Evolutionary conservation across 1,139 yeast genomes (phyloP), one percentile per base, ranked within the genome.

Genomic region (Blastobotrys ciferrii): DNA sequence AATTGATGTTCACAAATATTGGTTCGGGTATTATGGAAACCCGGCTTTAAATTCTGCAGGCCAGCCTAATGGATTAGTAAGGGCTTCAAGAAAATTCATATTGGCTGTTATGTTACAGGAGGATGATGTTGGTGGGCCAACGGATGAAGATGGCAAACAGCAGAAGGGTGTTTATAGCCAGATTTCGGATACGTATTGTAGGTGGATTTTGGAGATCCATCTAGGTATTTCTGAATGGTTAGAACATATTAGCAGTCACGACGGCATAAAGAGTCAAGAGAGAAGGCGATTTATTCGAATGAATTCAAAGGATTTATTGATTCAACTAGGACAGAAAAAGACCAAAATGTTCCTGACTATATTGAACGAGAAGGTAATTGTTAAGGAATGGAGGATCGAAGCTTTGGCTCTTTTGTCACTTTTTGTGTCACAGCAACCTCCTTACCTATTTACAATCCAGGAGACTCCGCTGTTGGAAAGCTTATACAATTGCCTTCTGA

Each of bases 1-100:
- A 47, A 58, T 62, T 17, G 70, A 72, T 1, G 76, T 76, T 42
- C 64, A 78, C 9, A 59, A 62, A 33, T 62, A 71, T 20, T 84
- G 88, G 87, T 68, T 80, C 45, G 68, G 69, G 40, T 70, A 76
- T n/a, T 76, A 79, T 56, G 62, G 76, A 7, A 68, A 68, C 18
- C 78, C 82, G 0, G 83, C 86, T 0, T 68, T 82, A 1, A 84
- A 82, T 59, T 78, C 84, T 42, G 84, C 84, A 0, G 84, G 86
- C 1, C 72, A 65, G 42, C 56, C 56, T 38, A 58, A 65, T 36
- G 57, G 55, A 1, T 54, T 66, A 41, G 82, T 80, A 0, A 65
- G 65, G 6, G 69, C 72, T 33, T 59, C 82, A 4, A 62, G 78
- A 35, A 66, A 67, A 7, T 71, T 81, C 32, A 60, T 83, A 12